Conservation (phyloP, 768 basidiomycete species). For the Mycena belliarum region DNA sequence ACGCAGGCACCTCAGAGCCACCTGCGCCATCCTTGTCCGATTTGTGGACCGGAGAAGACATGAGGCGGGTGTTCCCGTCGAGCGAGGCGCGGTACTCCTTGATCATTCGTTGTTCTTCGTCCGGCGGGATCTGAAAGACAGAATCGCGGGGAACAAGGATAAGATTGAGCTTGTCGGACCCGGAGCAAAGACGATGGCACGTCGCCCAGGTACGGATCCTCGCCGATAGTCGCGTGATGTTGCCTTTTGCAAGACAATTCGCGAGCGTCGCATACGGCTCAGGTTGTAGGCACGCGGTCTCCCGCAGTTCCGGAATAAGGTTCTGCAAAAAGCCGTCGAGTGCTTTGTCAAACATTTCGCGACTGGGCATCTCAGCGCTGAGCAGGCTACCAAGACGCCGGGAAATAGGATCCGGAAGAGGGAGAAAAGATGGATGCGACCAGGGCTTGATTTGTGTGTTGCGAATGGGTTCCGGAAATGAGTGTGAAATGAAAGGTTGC, state of each 20-base stretch:
- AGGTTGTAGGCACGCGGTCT: slow-evolving; percentile 57
- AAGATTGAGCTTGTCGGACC: slow-evolving; percentile 58
- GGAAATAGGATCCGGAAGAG: slow-evolving; percentile 58
- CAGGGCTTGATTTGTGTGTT: slow-evolving; percentile 56
- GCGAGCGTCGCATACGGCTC: slow-evolving; percentile 57
- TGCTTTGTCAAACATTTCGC: slow-evolving; percentile 51
- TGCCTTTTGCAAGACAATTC: slow-evolving; percentile 46
- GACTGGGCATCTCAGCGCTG: slow-evolving; percentile 60
- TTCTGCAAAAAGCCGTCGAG: slow-evolving; percentile 50
- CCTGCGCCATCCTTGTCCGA: slow-evolving; percentile 27
- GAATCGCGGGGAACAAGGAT: slow-evolving; percentile 63
- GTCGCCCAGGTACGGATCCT: slow-evolving; percentile 51
- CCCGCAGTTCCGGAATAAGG: slow-evolving; percentile 56
- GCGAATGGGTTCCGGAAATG: slow-evolving; percentile 38
- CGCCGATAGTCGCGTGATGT: slow-evolving; percentile 37
- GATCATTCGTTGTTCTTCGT: slow-evolving; percentile 51
- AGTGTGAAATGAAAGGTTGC: slow-evolving; percentile 48
- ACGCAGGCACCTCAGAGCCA: slow-evolving; percentile 40
- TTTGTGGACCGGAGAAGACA: slow-evolving; percentile 8
- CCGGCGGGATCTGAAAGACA: slow-evolving; percentile 50
- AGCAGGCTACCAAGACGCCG: slow-evolving; percentile 55
- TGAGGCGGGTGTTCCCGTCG: slow-evolving; percentile 25
- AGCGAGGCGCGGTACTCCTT: slow-evolving; percentile 46
- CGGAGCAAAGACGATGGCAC: slow-evolving; percentile 62
- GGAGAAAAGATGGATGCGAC: slow-evolving; percentile 57